Evolutionary conservation across 495 filamentous ascomycete genomes (phyloP), one percentile per base, ranked within the genome.

Genomic region (Penicillium paxilli): DNA sequence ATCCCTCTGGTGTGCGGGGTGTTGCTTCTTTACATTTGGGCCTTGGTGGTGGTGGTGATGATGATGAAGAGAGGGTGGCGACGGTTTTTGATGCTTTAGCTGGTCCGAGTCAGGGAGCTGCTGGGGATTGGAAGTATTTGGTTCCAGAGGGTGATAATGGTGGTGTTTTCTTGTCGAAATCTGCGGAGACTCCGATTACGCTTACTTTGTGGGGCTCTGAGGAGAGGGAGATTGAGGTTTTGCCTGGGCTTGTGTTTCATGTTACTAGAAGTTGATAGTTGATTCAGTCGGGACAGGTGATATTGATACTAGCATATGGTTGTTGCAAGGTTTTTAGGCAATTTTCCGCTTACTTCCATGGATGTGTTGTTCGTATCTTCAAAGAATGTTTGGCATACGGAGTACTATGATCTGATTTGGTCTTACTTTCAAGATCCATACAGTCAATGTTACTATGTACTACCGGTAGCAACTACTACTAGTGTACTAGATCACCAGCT

Each of bases 401-500:
- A n/a, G n/a, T n/a, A n/a, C n/a, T n/a, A n/a, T n/a, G n/a, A n/a
- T n/a, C n/a, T n/a, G n/a, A n/a, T n/a, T n/a, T n/a, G n/a, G n/a
- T n/a, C n/a, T n/a, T n/a, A n/a, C n/a, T n/a, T n/a, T n/a, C n/a
- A n/a, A n/a, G n/a, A n/a, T n/a, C n/a, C n/a, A n/a, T n/a, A n/a
- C n/a, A n/a, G n/a, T n/a, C n/a, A n/a, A n/a, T n/a, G n/a, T n/a
- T n/a, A n/a, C n/a, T n/a, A n/a, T n/a, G n/a, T n/a, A n/a, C n/a
- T n/a, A n/a, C n/a, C n/a, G n/a, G n/a, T n/a, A n/a, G n/a, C n/a
- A n/a, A n/a, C n/a, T n/a, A n/a, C n/a, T n/a, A n/a, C n/a, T n/a
- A n/a, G n/a, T n/a, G n/a, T n/a, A 28, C 11, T 32, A 32, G 30
- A 16, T 70, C 50, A 72, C 68, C 69, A 72, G 9, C 30, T 28